Conservation (phyloP, 2,329 filamentous ascomycete genomes). For the Penicillium olsonii region DNA sequence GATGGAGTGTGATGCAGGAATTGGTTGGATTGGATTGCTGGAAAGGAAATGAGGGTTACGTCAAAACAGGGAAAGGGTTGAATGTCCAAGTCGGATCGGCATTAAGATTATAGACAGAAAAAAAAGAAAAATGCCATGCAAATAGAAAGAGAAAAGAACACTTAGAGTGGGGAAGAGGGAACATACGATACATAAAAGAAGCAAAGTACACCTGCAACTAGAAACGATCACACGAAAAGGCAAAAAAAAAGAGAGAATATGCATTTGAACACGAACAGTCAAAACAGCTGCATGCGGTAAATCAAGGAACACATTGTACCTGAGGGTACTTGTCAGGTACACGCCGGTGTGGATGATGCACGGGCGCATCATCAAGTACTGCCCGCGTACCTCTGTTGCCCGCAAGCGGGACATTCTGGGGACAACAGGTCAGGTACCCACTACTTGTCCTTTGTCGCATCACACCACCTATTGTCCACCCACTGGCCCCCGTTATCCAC, state of each 20-base stretch:
- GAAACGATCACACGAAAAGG: too few species aligned
- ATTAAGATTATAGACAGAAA: constrained; percentile 12
- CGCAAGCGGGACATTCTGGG: constrained; percentile 18
- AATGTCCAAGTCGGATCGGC: constrained; percentile 1
- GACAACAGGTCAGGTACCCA: constrained; percentile 1
- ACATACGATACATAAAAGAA: constrained; percentile 25
- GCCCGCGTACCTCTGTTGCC: neutral
- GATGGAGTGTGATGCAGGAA: constrained; percentile 20
- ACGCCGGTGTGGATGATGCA: neutral
- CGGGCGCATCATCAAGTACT: neutral
- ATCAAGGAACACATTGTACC: neutral
- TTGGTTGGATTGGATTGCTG: constrained; percentile 24
- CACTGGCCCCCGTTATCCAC: too few species aligned
- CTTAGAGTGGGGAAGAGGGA: constrained; percentile 13
- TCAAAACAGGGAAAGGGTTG: constrained; percentile 9
- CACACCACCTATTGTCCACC: too few species aligned
- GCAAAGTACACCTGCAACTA: constrained; percentile 15
- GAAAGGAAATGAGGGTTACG: constrained; percentile 12
- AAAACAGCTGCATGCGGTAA: constrained; percentile 8
- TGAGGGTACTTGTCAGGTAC: neutral
- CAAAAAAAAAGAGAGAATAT: constrained; percentile 12
- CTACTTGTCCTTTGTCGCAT: neutral
- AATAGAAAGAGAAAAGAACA: constrained; percentile 9
- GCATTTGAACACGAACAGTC: constrained; percentile 30
- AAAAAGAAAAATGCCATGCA: constrained; percentile 7